A percentile compares a stretch with the other conserved stretches of the same genome.
Conservation (phyloP, 2,329 filamentous ascomycete genomes). For the Phyllachora maydis region DNA sequence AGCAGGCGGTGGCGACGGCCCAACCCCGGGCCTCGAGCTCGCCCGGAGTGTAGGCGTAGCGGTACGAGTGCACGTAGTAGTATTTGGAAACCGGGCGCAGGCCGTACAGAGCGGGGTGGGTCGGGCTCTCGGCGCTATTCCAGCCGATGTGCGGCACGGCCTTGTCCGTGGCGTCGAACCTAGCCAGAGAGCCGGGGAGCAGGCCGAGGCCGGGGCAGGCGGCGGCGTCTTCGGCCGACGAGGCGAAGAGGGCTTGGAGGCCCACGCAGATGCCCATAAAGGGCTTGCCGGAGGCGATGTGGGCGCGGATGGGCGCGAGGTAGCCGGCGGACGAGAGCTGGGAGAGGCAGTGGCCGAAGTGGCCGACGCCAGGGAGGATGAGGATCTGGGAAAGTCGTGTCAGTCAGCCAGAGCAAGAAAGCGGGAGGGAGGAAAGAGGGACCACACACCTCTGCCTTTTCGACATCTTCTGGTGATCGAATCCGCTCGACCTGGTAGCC, state of each 20-base stretch:
- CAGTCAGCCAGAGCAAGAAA: background rate
- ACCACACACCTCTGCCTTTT: slow-evolving; percentile 54
- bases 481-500: slow-evolving; percentile 92
- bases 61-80: slow-evolving; percentile 97
- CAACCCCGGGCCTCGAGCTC: slow-evolving; percentile 67
- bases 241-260: slow-evolving; percentile 72
- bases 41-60: slow-evolving; percentile 52
- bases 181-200: slow-evolving; percentile 48
- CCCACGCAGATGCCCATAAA: slow-evolving; percentile 98
- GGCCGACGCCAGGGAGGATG: slow-evolving; percentile 88
- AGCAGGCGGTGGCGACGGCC: slow-evolving; percentile 77
- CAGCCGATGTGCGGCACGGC: slow-evolving; percentile 98
- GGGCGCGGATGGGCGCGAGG: slow-evolving; percentile 58
- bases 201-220: slow-evolving; percentile 53
- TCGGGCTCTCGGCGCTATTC: slow-evolving; percentile 53
- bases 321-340: slow-evolving; percentile 71
- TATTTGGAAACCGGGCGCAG: slow-evolving; percentile 73
- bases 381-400: slow-evolving; percentile 40
- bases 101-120: slow-evolving; percentile 45
- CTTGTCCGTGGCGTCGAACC: slow-evolving; percentile 61
- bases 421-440: background rate
- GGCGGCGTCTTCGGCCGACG: slow-evolving; percentile 63
- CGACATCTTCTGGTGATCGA: slow-evolving; percentile 62
- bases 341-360: slow-evolving; percentile 88
- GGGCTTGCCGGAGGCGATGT: slow-evolving; percentile 80